Evolutionary conservation across 176 grass and related monocot genomes (phyloP).

Genomic region (Tillandsia fasciculata): DNA sequence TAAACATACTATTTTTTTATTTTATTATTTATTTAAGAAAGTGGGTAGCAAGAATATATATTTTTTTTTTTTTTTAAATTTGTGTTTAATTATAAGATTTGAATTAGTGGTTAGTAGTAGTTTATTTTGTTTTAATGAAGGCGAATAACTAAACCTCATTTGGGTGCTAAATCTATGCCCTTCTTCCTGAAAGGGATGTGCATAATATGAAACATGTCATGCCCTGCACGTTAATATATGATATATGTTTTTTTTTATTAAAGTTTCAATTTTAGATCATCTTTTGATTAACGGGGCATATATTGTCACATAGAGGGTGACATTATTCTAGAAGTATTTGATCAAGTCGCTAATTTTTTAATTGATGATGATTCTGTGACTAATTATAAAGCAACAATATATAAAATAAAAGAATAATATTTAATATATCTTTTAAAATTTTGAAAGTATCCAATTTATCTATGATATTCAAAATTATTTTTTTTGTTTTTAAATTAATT

Average conservation of each 20-base stretch:
- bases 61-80: too few relatives aligned
- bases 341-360: not conserved
- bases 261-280: too few relatives aligned
- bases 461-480: too few relatives aligned
- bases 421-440: too few relatives aligned
- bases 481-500: too few relatives aligned
- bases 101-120: not conserved
- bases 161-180: not conserved
- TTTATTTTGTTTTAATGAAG: not conserved
- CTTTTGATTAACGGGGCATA: not conserved
- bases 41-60: too few relatives aligned
- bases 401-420: too few relatives aligned
- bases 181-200: not conserved
- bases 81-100: not conserved
- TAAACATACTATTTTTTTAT: not conserved
- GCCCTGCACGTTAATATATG: too few relatives aligned
- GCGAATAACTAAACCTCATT: not conserved
- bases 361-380: not conserved
- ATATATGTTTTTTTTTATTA: too few relatives aligned
- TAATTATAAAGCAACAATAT: too few relatives aligned
- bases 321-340: too few relatives aligned
- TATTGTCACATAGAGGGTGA: not conserved
- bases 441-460: too few relatives aligned
- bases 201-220: not conserved
- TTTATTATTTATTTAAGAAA: not conserved